phyloP scores from a whole-genome alignment of 108 stramenopile genomes.

The Cyclostephanos invisitatus region DNA sequence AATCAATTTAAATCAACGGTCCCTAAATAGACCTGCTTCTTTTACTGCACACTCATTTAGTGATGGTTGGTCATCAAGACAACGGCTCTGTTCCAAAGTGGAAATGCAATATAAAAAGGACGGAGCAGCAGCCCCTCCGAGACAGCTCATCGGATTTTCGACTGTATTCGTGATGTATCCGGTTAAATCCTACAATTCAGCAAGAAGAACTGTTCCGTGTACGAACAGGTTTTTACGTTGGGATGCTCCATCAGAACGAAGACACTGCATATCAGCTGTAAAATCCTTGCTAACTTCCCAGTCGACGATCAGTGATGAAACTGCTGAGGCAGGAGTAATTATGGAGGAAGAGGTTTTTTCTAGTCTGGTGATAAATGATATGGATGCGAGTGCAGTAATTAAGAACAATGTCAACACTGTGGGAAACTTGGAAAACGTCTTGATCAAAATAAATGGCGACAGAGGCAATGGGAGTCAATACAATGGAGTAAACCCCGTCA shows the following conservation, averaged over 20 bases:
- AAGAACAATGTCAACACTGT: neutral
- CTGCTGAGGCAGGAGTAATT: neutral
- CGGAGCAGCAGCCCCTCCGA: neutral
- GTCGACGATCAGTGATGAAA: constrained; percentile 15
- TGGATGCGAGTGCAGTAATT: neutral
- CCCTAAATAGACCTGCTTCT: neutral
- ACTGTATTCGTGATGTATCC: constrained; percentile 1
- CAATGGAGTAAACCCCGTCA: neutral
- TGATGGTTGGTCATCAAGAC: constrained; percentile 9
- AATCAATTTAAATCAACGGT: constrained; percentile 1
- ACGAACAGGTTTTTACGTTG: neutral
- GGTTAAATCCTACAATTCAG: neutral
- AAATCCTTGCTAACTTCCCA: constrained; percentile 8
- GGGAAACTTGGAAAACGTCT: neutral
- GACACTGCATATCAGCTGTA: neutral
- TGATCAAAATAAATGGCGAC: constrained; percentile 1
- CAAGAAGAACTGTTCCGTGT: neutral
- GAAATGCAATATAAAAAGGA: neutral
- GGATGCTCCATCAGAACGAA: neutral
- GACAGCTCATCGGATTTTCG: neutral
- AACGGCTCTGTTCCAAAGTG: neutral
- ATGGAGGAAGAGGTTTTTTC: neutral
- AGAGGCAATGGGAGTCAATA: neutral
- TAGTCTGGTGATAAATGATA: neutral
- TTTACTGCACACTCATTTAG: constrained; percentile 5